Evolutionary conservation across 2,329 filamentous ascomycete species (phyloP).

Genomic region (Hypomyces rosellus): DNA sequence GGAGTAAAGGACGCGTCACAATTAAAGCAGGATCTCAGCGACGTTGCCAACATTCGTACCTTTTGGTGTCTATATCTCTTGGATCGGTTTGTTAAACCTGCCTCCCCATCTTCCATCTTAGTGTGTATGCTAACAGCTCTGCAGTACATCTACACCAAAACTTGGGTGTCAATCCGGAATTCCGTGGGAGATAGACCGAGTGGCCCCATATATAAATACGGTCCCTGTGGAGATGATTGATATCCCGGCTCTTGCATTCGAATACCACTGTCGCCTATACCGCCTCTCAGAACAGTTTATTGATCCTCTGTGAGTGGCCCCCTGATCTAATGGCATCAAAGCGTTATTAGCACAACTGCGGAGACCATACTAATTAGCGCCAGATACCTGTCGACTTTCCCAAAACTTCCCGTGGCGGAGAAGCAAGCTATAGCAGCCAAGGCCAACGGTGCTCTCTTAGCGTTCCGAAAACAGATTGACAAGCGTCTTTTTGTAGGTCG

Average conservation of each 20-base stretch:
- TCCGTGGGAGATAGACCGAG: constrained; percentile 1
- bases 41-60: constrained; percentile 5
- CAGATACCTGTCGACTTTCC: constrained; percentile 1
- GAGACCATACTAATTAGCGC: not conserved
- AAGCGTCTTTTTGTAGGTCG: constrained; percentile 8
- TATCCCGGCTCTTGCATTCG: constrained; percentile 1
- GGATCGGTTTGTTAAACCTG: constrained; percentile 4
- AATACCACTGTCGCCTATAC: constrained; percentile 4
- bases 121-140: not conserved
- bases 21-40: not conserved
- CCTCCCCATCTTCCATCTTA: not conserved
- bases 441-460: constrained; percentile 4
- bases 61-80: constrained; percentile 9
- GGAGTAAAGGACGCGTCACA: not conserved
- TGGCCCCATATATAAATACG: constrained; percentile 6
- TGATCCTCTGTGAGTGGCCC: not conserved
- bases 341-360: no score
- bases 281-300: constrained; percentile 1
- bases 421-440: constrained; percentile 3
- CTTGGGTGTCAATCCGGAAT: constrained; percentile 1
- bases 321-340: no score
- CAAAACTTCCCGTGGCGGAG: not conserved
- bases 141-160: constrained; percentile 2
- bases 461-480: constrained; percentile 5
- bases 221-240: constrained; percentile 1